Conservation (phyloP, 106 monocot genomes). For the Acorus calamus region DNA sequence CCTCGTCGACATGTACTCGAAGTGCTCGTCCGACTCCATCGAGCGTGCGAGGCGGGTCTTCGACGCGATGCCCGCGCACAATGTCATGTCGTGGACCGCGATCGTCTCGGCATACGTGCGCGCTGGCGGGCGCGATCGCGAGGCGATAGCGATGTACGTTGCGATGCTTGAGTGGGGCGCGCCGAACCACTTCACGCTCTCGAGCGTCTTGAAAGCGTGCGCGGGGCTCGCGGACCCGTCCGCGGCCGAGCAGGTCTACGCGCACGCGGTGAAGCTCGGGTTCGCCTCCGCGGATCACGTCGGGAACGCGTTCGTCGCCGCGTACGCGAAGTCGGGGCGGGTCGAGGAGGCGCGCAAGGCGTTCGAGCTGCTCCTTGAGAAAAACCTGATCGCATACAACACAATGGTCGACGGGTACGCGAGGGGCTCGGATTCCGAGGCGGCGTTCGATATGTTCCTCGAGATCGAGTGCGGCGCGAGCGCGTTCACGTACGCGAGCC, state of each 20-base stretch:
- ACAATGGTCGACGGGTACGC: slow-evolving; percentile 39
- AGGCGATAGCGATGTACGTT: slow-evolving; percentile 39
- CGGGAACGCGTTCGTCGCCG: slow-evolving; percentile 57
- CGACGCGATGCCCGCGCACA: slow-evolving; percentile 41
- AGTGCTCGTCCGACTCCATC: slow-evolving; percentile 27
- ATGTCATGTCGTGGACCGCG: slow-evolving; percentile 88
- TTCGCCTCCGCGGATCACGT: slow-evolving; percentile 36
- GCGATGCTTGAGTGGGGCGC: slow-evolving; percentile 39
- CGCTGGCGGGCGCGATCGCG: slow-evolving; percentile 27
- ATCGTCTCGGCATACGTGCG: slow-evolving; percentile 59
- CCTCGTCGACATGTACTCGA: slow-evolving; percentile 78
- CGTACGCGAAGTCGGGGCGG: slow-evolving; percentile 42
- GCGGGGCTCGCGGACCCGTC: slow-evolving; percentile 28
- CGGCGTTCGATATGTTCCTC: slow-evolving; percentile 32
- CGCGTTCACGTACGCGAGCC: slow-evolving; percentile 66
- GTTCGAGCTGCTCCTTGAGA: slow-evolving; percentile 53
- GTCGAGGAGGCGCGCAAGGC: slow-evolving; percentile 72
- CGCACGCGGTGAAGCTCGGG: slow-evolving; percentile 39
- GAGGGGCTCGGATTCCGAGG: slow-evolving; percentile 25
- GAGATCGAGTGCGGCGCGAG: slow-evolving; percentile 27
- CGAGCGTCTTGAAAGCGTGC: slow-evolving; percentile 61
- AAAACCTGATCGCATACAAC: slow-evolving; percentile 55
- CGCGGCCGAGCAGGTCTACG: slow-evolving; percentile 46
- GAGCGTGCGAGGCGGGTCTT: slow-evolving; percentile 51
- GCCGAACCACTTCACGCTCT: slow-evolving; percentile 76